A percentile compares a stretch with the other conserved stretches of the same genome.
Evolutionary conservation across 2,329 filamentous ascomycete genomes (phyloP).

Genomic region (Penicillium decumbens): DNA sequence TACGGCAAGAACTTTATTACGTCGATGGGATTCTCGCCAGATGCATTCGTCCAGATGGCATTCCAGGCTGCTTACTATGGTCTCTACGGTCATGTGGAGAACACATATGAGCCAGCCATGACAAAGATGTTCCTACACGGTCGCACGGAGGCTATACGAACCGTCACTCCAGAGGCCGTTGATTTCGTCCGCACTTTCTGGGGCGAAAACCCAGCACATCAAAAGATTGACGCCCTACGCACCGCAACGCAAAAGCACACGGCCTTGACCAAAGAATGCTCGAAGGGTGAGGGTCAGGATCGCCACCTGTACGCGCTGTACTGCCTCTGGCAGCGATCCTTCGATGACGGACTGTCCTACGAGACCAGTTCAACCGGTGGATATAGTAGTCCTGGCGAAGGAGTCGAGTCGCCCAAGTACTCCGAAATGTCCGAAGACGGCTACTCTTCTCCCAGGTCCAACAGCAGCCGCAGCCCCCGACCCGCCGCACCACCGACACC

Average conservation of each 20-base stretch:
- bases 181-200: conserved; percentile 91
- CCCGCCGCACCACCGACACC: conserved; percentile 52
- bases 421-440: conserved; percentile 43
- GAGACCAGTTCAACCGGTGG: conserved; percentile 57
- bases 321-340: conserved; percentile 85
- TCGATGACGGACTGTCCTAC: conserved; percentile 63
- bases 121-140: conserved; percentile 92
- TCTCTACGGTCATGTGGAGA: conserved; percentile 87
- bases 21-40: conserved; percentile 91
- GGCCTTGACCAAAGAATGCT: conserved; percentile 72
- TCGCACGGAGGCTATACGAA: conserved; percentile 86
- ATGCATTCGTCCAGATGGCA: conserved; percentile 98
- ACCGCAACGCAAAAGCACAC: conserved; percentile 81
- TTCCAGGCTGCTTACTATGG: conserved; percentile 98
- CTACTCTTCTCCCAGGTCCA: conserved; percentile 34
- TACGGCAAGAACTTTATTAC: conserved; percentile 99
- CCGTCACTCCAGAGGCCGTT: conserved; percentile 76
- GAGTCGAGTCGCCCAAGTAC: conserved; percentile 25
- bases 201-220: conserved; percentile 76
- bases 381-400: conserved; percentile 56
- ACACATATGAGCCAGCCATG: conserved; percentile 97
- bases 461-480: conserved; percentile 54
- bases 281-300: conserved; percentile 86
- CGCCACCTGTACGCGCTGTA: conserved; percentile 90
- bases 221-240: conserved; percentile 80